A percentile compares a stretch with the other conserved stretches of the same genome.
phyloP scores from a whole-genome alignment of 768 basidiomycete species.

The Mycena floridula region DNA sequence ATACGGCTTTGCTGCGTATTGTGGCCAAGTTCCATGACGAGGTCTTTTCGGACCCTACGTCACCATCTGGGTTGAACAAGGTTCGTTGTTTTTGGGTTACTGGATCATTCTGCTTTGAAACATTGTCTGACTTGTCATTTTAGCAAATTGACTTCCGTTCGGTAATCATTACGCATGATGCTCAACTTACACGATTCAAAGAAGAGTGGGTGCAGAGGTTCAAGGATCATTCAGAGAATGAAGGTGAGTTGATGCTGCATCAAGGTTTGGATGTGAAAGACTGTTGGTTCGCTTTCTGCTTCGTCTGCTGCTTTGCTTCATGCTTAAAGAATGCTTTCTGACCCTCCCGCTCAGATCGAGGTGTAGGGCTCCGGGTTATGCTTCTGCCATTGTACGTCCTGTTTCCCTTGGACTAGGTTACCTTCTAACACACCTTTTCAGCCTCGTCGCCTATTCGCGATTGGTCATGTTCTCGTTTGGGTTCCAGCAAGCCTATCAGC shows the following conservation, averaged over 20 bases:
- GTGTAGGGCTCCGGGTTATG: conserved; percentile 53
- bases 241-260: conserved; percentile 51
- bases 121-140: neutral
- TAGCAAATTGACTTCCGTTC: conserved; percentile 64
- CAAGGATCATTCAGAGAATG: conserved; percentile 33
- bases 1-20: conserved; percentile 63
- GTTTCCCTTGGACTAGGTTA: no score
- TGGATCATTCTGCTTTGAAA: no score
- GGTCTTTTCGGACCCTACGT: conserved; percentile 64
- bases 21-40: conserved; percentile 72
- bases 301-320: neutral
- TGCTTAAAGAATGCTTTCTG: neutral
- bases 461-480: conserved; percentile 86
- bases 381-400: conserved; percentile 66
- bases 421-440: no score
- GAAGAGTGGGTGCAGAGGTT: conserved; percentile 66
- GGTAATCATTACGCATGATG: conserved; percentile 58
- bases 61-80: conserved; percentile 67
- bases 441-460: conserved; percentile 70
- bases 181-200: conserved; percentile 46
- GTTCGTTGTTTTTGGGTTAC: no score
- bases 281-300: neutral
- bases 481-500: conserved; percentile 76
- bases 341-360: conserved; percentile 53
- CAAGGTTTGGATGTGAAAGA: neutral